Evolutionary conservation across 2,329 filamentous ascomycete genomes (phyloP).

Genomic region (Claviceps arundinis): DNA sequence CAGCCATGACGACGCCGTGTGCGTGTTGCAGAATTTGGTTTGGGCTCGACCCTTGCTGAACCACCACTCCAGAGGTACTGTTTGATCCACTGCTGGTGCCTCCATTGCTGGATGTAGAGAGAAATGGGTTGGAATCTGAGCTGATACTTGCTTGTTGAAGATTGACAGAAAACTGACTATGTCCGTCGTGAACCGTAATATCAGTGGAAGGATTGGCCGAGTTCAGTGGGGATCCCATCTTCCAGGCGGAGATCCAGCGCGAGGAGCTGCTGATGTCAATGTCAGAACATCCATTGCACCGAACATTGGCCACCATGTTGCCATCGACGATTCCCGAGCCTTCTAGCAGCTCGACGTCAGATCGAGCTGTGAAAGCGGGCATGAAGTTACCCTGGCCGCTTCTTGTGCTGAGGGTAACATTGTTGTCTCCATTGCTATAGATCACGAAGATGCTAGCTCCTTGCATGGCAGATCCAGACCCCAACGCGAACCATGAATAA

Average conservation of each 20-base stretch:
- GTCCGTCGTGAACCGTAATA: slow-evolving; percentile 35
- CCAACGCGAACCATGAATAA: slow-evolving; percentile 45
- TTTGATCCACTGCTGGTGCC: background rate
- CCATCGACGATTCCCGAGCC: slow-evolving; percentile 42
- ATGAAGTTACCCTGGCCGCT: slow-evolving; percentile 30
- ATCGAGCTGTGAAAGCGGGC: slow-evolving; percentile 32
- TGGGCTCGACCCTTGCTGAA: slow-evolving; percentile 1
- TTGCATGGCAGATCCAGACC: slow-evolving; percentile 41
- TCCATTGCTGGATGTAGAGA: slow-evolving; percentile 5
- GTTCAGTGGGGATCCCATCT: slow-evolving; percentile 29
- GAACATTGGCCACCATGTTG: slow-evolving; percentile 47
- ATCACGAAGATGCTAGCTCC: slow-evolving; percentile 49
- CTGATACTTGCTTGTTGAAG: slow-evolving; percentile 32
- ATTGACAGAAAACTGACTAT: slow-evolving; percentile 32
- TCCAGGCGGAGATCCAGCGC: slow-evolving; percentile 43
- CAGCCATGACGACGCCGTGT: slow-evolving; percentile 48
- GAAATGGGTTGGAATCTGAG: slow-evolving; percentile 40
- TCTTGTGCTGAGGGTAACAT: slow-evolving; percentile 49
- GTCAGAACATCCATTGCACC: slow-evolving; percentile 37
- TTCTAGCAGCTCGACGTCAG: slow-evolving; percentile 37
- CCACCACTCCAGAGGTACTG: background rate
- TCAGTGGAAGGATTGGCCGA: slow-evolving; percentile 24
- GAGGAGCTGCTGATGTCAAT: slow-evolving; percentile 28
- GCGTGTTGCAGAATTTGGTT: slow-evolving; percentile 22
- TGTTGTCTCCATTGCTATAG: slow-evolving; percentile 43